Evolutionary conservation across 768 basidiomycete genomes (phyloP).

Genomic region (Tephrocybe rancida): DNA sequence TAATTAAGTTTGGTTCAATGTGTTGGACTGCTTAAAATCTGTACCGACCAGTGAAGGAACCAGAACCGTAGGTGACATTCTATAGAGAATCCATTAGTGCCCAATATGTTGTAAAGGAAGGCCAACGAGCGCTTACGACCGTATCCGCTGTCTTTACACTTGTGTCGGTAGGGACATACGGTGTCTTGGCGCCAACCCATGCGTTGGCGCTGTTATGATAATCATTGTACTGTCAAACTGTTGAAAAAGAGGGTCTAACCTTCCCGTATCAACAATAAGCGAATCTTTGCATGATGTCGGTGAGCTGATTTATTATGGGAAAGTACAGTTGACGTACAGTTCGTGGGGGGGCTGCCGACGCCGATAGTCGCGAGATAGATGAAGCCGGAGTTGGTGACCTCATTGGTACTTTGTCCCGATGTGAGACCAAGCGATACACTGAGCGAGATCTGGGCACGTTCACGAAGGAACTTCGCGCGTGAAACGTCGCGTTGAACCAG

Average conservation of each 20-base stretch:
- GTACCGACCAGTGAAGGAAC: conserved; percentile 53
- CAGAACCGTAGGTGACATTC: conserved; percentile 64
- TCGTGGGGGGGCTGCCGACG: conserved; percentile 56
- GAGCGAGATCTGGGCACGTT: conserved; percentile 25
- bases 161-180: conserved; percentile 51
- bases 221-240: no score
- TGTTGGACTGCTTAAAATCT: not conserved
- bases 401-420: conserved; percentile 41
- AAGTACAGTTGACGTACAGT: conserved; percentile 35
- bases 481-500: conserved; percentile 52
- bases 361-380: conserved; percentile 49
- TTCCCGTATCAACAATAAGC: conserved; percentile 66
- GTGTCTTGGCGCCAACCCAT: conserved; percentile 48
- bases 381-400: conserved; percentile 33
- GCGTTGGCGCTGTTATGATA: no score
- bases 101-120: not conserved
- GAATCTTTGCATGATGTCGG: conserved; percentile 35
- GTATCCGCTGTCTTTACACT: conserved; percentile 44
- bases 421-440: no score
- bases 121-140: conserved; percentile 58
- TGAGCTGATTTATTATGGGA: not conserved
- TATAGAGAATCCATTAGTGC: conserved; percentile 16
- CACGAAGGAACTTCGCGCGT: conserved; percentile 46
- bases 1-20: not conserved
- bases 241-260: conserved; percentile 25